Evolutionary conservation across 2,329 filamentous ascomycete genomes (phyloP).

Genomic region (Tolypocladium tundrense): DNA sequence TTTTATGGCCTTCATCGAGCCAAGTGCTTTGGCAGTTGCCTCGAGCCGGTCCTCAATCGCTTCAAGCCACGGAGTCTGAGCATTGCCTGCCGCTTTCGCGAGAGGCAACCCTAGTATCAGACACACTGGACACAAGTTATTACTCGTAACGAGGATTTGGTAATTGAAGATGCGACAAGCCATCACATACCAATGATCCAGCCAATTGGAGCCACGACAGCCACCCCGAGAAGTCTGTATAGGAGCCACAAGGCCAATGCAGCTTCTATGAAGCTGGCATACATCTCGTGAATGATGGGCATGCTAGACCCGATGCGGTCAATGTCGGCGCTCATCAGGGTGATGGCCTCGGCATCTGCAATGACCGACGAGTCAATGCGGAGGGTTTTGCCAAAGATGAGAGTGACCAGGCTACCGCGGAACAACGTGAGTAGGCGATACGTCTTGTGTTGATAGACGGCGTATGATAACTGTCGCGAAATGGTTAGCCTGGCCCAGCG

Average conservation of each 20-base stretch:
- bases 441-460: constrained; percentile 17
- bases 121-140: neutral
- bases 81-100: constrained; percentile 10
- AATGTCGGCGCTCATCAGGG: constrained; percentile 34
- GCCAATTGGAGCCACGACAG: constrained; percentile 10
- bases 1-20: constrained; percentile 28
- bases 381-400: constrained; percentile 38
- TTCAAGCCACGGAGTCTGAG: constrained; percentile 15
- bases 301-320: constrained; percentile 19
- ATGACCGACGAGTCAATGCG: constrained; percentile 16
- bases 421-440: constrained; percentile 23
- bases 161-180: neutral
- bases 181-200: constrained; percentile 10
- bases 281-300: constrained; percentile 20
- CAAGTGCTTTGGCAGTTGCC: constrained; percentile 11
- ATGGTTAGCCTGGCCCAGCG: neutral
- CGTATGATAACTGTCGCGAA: constrained; percentile 7
- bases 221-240: constrained; percentile 12
- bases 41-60: constrained; percentile 15
- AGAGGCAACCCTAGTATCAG: constrained; percentile 10
- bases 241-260: constrained; percentile 23
- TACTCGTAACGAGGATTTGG: neutral
- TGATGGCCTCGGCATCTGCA: constrained; percentile 15
- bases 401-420: constrained; percentile 24
- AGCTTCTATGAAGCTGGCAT: constrained; percentile 23